Percentiles rank a stretch among this genome's conserved stretches.
These are phyloP conservation scores for Aspergillus texensis DNA, from an alignment of 2,329 filamentous ascomycete species.

Conservation along the genomic window DNA sequence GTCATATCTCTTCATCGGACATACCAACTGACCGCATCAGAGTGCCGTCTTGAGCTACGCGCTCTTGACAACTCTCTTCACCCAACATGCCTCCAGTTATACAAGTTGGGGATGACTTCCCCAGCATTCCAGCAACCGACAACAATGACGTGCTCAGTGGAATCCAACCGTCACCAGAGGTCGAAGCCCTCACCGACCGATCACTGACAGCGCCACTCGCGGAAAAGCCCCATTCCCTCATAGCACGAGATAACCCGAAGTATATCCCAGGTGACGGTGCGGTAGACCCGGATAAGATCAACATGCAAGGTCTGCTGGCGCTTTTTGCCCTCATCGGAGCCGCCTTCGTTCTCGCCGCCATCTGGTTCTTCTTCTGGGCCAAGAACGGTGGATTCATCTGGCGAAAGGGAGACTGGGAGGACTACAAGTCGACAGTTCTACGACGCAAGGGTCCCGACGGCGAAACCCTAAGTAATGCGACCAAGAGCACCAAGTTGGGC, in stretches of 20 bases:
- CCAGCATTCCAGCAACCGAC: constrained; percentile 24
- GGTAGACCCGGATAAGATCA: constrained; percentile 45
- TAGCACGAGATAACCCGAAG: constrained; percentile 30
- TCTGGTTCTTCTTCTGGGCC: constrained; percentile 99
- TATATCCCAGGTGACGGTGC: constrained; percentile 40
- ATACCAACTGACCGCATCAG: constrained; percentile 18
- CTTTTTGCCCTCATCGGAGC: constrained; percentile 84
- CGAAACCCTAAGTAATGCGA: constrained; percentile 79
- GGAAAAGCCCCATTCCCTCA: constrained; percentile 31
- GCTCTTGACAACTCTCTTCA: constrained; percentile 36
- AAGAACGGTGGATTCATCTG: constrained; percentile 94
- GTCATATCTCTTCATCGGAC: neutral
- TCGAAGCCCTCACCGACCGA: neutral
- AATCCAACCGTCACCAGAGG: constrained; percentile 5
- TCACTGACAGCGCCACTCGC: constrained; percentile 19
- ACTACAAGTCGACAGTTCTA: constrained; percentile 94
- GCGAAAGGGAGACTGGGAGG: constrained; percentile 87
- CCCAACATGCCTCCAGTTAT: constrained; percentile 35
- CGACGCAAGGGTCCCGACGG: constrained; percentile 88
- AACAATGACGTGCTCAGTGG: constrained; percentile 15
- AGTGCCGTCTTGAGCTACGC: constrained; percentile 37
- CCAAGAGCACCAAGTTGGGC: constrained; percentile 79
- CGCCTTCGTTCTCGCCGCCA: constrained; percentile 70
- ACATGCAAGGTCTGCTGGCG: constrained; percentile 70
- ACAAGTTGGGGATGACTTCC: constrained; percentile 21